A percentile compares a stretch with the other conserved stretches of the same genome.
Conservation (phyloP, 164 flowering plant species). For the Umbilicus rupestris region DNA sequence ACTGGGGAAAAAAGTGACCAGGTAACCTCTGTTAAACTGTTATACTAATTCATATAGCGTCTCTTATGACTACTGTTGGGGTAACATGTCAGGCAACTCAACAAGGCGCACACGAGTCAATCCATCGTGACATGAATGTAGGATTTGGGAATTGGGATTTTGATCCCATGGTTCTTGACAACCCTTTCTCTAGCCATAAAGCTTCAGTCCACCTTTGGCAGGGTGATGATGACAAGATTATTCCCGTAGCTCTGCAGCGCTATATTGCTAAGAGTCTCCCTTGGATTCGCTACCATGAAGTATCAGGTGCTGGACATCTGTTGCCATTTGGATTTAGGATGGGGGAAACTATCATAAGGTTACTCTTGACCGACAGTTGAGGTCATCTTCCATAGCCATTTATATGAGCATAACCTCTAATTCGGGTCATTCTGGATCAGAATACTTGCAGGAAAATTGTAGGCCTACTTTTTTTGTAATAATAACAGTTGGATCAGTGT, state of each 20-base stretch:
- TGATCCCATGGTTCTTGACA: conserved; percentile 35
- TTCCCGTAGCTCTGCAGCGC: conserved; percentile 30
- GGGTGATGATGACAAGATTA: conserved; percentile 38
- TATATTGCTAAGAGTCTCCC: conserved; percentile 26
- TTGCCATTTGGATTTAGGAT: conserved; percentile 1
- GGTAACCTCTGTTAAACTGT: conserved; percentile 6
- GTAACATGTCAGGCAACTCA: too few relatives aligned
- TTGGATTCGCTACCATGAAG: conserved; percentile 41
- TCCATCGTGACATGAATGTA: conserved; percentile 32
- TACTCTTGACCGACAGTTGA: neutral
- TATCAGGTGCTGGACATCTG: conserved; percentile 43
- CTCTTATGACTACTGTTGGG: neutral
- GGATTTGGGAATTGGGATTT: conserved; percentile 52
- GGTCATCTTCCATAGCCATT: neutral
- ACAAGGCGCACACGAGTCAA: conserved; percentile 24
- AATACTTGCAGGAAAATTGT: too few relatives aligned
- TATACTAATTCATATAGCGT: too few relatives aligned
- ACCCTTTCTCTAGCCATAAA: conserved; percentile 25
- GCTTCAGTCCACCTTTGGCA: conserved; percentile 44
- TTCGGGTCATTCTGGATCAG: too few relatives aligned
- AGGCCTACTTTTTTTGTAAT: too few relatives aligned
- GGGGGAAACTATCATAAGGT: neutral
- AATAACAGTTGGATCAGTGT: too few relatives aligned
- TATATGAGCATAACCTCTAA: too few relatives aligned
- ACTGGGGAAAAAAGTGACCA: conserved; percentile 3